Evolutionary conservation across 169 alveolate species (phyloP).

Genomic region (Plasmodium fragile): DNA sequence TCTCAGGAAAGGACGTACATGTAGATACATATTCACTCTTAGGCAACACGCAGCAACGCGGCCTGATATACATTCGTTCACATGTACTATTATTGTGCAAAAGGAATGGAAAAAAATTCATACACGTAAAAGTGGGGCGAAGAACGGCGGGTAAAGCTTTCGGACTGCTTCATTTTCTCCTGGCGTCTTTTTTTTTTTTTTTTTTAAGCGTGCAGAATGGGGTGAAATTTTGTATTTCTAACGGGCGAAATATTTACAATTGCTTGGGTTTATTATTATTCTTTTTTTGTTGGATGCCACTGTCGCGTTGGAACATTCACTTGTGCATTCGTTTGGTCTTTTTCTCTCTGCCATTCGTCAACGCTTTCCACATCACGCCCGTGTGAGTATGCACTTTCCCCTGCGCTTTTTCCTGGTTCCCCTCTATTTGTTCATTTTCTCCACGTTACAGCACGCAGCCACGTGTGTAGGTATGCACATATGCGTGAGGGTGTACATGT

Average conservation of each 20-base stretch:
- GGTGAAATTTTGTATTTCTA: neutral
- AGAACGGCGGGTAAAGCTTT: neutral
- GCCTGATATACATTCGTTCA: neutral
- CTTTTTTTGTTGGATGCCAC: neutral
- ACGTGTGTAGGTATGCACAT: neutral
- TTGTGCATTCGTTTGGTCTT: neutral
- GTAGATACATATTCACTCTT: neutral
- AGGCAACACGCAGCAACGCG: neutral
- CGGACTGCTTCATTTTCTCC: neutral
- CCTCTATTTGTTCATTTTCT: neutral
- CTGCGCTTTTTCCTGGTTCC: neutral
- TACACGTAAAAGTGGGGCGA: neutral
- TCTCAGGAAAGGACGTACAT: neutral
- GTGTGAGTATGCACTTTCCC: neutral
- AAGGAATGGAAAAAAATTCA: neutral
- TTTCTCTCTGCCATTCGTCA: neutral
- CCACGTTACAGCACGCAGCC: neutral
- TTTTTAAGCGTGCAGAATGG: neutral
- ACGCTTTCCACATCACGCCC: neutral
- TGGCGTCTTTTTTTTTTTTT: conserved; percentile 6
- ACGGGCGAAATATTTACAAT: neutral
- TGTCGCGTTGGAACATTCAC: neutral
- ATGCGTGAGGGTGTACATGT: neutral
- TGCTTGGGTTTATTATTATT: neutral
- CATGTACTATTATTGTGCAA: neutral